Conservation (phyloP, 805 yeast genomes). For the Metschnikowia amazonensis region DNA sequence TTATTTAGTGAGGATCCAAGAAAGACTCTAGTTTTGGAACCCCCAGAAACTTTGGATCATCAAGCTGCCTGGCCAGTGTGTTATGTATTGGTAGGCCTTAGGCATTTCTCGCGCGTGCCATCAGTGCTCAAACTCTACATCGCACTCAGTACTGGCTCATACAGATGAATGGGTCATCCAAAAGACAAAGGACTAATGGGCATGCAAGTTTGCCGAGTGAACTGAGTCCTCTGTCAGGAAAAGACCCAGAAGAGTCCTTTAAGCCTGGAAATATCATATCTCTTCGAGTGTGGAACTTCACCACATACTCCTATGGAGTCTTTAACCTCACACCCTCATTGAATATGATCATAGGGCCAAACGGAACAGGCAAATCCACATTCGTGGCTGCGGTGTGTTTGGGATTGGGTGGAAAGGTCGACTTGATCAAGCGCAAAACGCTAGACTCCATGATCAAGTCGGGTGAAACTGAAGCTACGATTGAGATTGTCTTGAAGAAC, state of each 20-base stretch:
- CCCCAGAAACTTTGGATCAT: background rate
- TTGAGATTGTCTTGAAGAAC: slow-evolving; percentile 51
- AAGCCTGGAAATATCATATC: slow-evolving; percentile 48
- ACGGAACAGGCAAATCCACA: slow-evolving; percentile 94
- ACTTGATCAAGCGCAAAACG: slow-evolving; percentile 64
- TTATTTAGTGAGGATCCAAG: too few relatives aligned
- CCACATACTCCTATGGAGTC: slow-evolving; percentile 66
- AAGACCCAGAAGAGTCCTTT: slow-evolving; percentile 8
- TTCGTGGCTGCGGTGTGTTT: slow-evolving; percentile 89
- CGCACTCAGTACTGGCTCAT: background rate
- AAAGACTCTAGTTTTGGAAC: background rate
- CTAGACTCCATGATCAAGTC: slow-evolving; percentile 69
- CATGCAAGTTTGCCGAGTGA: background rate
- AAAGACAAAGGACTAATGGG: slow-evolving; percentile 7
- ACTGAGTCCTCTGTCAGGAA: too few relatives aligned
- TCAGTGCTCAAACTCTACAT: background rate
- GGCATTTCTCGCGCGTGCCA: slow-evolving; percentile 2
- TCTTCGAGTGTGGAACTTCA: slow-evolving; percentile 56
- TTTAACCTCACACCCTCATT: slow-evolving; percentile 76
- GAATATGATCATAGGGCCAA: slow-evolving; percentile 93
- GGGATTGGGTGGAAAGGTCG: slow-evolving; percentile 79
- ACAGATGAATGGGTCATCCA: background rate
- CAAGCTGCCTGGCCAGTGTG: background rate
- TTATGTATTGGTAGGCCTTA: background rate
- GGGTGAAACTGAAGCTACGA: slow-evolving; percentile 46